Evolutionary conservation across 768 basidiomycete genomes (phyloP).

Genomic region (Lepiota brunneoincarnata): DNA sequence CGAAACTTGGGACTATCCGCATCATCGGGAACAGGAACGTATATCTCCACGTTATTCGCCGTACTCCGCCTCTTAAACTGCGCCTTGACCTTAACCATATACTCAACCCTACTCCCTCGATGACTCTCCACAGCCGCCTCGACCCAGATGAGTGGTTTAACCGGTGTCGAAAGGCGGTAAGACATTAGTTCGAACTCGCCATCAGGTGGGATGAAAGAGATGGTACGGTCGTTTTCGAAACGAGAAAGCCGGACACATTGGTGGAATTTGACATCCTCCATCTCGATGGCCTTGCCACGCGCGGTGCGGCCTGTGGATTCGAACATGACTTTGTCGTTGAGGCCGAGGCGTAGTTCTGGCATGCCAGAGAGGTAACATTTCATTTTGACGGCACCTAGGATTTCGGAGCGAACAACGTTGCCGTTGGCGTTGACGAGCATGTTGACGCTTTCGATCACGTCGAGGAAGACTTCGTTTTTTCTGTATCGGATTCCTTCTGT

Average conservation of each 20-base stretch:
- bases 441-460: slow-evolving; percentile 97
- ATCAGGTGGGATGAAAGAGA: slow-evolving; percentile 98
- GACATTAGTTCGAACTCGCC: slow-evolving; percentile 99
- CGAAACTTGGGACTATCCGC: slow-evolving; percentile 97
- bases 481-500: slow-evolving; percentile 96
- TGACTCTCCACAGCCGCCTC: slow-evolving; percentile 96
- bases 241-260: slow-evolving; percentile 97
- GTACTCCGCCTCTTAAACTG: slow-evolving; percentile 97
- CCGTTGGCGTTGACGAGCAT: slow-evolving; percentile 95
- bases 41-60: slow-evolving; percentile 98
- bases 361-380: slow-evolving; percentile 99
- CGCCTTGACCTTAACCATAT: slow-evolving; percentile 93
- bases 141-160: slow-evolving; percentile 97
- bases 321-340: slow-evolving; percentile 99
- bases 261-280: slow-evolving; percentile 99
- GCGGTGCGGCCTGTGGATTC: slow-evolving; percentile 94
- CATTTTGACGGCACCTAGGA: slow-evolving; percentile 99
- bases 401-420: slow-evolving; percentile 95
- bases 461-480: slow-evolving; percentile 99
- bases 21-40: slow-evolving; percentile 98
- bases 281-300: slow-evolving; percentile 96
- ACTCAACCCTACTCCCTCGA: slow-evolving; percentile 89
- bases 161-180: slow-evolving; percentile 93
- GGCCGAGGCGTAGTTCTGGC: slow-evolving; percentile 92
- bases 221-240: slow-evolving; percentile 98